phyloP scores from a whole-genome alignment of 345 rosid species.

The Corchorus capsularis region DNA sequence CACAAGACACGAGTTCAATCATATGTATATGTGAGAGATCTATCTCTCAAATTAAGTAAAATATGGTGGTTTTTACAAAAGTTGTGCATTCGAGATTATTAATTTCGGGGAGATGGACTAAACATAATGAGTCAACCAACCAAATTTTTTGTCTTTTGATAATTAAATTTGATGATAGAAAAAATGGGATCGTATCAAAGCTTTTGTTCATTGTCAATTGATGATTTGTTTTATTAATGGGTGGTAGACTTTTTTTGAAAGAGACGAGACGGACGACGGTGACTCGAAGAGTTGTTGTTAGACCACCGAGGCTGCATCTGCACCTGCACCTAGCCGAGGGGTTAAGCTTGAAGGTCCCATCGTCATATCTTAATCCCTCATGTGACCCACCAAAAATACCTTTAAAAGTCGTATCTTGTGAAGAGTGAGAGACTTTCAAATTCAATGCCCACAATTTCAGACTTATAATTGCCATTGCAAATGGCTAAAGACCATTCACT shows the following conservation, averaged over 20 bases:
- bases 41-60: too few species aligned
- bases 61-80: too few species aligned
- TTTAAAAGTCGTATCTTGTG: conserved; percentile 18
- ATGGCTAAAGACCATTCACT: conserved; percentile 13
- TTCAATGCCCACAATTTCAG: conserved; percentile 13
- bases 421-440: conserved; percentile 3
- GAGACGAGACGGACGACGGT: conserved; percentile 21
- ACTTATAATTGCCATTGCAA: background rate
- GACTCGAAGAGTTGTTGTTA: conserved; percentile 14
- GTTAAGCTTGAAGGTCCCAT: background rate
- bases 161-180: background rate
- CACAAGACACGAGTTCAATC: too few species aligned
- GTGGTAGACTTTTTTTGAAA: conserved; percentile 20
- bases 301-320: conserved; percentile 18
- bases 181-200: background rate
- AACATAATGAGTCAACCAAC: too few species aligned
- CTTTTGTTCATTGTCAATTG: background rate
- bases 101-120: too few species aligned
- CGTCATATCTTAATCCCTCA: background rate
- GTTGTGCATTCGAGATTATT: too few species aligned
- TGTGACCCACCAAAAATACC: conserved; percentile 12
- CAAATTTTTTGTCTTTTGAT: background rate
- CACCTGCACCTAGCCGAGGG: background rate
- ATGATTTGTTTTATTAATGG: conserved; percentile 5
- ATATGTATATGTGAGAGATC: too few species aligned